Base-by-base conservation (phyloP, 352 stramenopile genomes). In the Lagenidium giganteum region DNA sequence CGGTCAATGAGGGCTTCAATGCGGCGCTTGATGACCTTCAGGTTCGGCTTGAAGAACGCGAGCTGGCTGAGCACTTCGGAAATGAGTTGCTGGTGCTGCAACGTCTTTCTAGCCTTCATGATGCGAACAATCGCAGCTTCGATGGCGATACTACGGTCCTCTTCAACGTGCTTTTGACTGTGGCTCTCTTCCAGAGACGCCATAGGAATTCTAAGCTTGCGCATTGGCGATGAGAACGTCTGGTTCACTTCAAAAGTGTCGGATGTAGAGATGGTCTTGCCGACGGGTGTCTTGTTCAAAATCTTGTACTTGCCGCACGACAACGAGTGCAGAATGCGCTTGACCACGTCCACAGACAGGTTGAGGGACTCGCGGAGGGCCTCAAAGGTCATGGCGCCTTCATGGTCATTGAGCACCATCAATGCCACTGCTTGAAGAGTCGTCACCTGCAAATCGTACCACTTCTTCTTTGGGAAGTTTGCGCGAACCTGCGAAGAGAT, bases 111-210 rank as follows among this genome's bases (percentile, higher is more conserved):
- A 16, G 95, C 95, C 75, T 99, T 99, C 97, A 99, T 99, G 72
- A 99, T 99, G 64, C 97, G 92, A 30, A 99, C 97, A 58, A 99
- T 98, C 11, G 96, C 95, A 28, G 97, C 97, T 78, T 99, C 97
- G 62, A 99, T 99, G 16, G 96, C 95, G 70, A 98, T 97, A 49
- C 87, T 88, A 29, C 88, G 75, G 48, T 97, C 86, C 60, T 98
- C 96, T 62, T 99, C 93, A 4, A 99, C 94, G 36, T 95, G 82
- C 70, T 99, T 99, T 35, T 97, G 95, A 61, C 97, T 99, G 76
- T 98, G 90, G 45, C 87, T 96, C 60, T 98, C 90, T 45, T 99
- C 96, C 33, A 99, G 70, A 21, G 90, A 97, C 22, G 96, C 96
- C 96, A 99, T 99, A 3, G 96, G 96, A 52, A 99, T 98, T 51